Percentiles rank a stretch among this genome's conserved stretches.
Conservation (phyloP, 495 filamentous ascomycete genomes). For the Collariella sp. region DNA sequence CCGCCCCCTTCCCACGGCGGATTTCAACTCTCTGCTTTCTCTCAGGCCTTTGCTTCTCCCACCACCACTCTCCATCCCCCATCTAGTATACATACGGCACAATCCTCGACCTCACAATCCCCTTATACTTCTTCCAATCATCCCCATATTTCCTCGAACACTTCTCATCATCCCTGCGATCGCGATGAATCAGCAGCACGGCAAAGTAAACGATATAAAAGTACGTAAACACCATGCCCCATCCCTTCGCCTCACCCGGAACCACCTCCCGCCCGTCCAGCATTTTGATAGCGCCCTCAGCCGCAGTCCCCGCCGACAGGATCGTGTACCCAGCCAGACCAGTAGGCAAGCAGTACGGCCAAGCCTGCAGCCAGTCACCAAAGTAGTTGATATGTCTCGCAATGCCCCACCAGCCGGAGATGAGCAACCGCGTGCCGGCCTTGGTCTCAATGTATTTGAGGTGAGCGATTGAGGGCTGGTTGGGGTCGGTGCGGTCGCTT, state of each 20-base stretch:
- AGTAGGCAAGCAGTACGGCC: conserved; percentile 87
- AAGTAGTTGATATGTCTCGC: conserved; percentile 95
- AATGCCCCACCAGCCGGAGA: conserved; percentile 89
- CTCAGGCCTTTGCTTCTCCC: not conserved
- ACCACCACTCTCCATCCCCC: not conserved
- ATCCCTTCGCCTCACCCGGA: conserved; percentile 64
- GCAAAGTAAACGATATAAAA: conserved; percentile 95
- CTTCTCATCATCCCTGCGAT: conserved; percentile 85
- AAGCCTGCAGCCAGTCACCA: conserved; percentile 93
- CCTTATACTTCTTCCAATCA: conserved; percentile 87
- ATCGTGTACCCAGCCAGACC: conserved; percentile 73
- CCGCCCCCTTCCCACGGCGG: no score
- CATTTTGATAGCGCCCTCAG: conserved; percentile 43
- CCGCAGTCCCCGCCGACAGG: conserved; percentile 40
- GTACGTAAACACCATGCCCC: conserved; percentile 84
- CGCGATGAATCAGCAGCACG: conserved; percentile 80
- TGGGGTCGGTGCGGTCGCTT: conserved; percentile 79
- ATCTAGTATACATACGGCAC: conserved; percentile 85
- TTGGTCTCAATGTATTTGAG: conserved; percentile 84
- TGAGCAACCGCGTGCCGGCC: conserved; percentile 69
- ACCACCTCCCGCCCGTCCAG: conserved; percentile 54
- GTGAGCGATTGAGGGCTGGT: conserved; percentile 69
- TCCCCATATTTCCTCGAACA: conserved; percentile 86
- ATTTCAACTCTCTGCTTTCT: no score
- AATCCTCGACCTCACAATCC: conserved; percentile 74